These are phyloP conservation scores for Knoxdaviesia proteae DNA, from an alignment of 2,329 filamentous ascomycete genomes.

Conservation along the genomic window DNA sequence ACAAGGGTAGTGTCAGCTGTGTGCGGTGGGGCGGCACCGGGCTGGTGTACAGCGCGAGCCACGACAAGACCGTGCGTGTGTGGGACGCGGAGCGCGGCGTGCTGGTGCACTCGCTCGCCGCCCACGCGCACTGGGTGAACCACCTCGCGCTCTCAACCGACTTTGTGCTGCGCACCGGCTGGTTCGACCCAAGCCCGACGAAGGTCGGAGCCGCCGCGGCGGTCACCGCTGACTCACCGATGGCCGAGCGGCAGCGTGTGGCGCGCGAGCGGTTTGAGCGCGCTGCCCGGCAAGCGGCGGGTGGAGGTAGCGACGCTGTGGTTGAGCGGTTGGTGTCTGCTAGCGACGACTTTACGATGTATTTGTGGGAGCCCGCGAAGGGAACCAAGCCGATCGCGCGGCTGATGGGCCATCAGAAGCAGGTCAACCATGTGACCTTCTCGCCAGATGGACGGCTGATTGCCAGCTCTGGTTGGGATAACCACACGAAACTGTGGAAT, in stretches of 20 bases:
- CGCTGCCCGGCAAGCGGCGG: constrained; percentile 34
- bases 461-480: constrained; percentile 80
- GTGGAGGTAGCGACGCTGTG: constrained; percentile 43
- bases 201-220: background rate
- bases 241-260: constrained; percentile 45
- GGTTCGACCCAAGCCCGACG: constrained; percentile 58
- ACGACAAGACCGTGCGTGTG: constrained; percentile 81
- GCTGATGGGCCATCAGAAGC: constrained; percentile 86
- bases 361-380: constrained; percentile 68
- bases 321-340: constrained; percentile 76
- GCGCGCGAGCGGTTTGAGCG: constrained; percentile 72
- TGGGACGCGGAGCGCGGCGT: constrained; percentile 71
- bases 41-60: constrained; percentile 62
- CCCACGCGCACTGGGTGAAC: constrained; percentile 90
- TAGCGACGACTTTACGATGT: constrained; percentile 91
- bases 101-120: constrained; percentile 55
- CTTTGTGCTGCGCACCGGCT: constrained; percentile 68
- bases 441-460: constrained; percentile 77
- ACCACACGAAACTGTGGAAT: constrained; percentile 84
- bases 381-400: constrained; percentile 72
- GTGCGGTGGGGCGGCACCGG: constrained; percentile 90
- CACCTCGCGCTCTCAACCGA: constrained; percentile 87
- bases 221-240: constrained; percentile 19
- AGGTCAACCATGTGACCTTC: constrained; percentile 89
- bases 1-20: constrained; percentile 75